Evolutionary conservation across 2,329 filamentous ascomycete genomes (phyloP).

Genomic region (Aspergillus persii): DNA sequence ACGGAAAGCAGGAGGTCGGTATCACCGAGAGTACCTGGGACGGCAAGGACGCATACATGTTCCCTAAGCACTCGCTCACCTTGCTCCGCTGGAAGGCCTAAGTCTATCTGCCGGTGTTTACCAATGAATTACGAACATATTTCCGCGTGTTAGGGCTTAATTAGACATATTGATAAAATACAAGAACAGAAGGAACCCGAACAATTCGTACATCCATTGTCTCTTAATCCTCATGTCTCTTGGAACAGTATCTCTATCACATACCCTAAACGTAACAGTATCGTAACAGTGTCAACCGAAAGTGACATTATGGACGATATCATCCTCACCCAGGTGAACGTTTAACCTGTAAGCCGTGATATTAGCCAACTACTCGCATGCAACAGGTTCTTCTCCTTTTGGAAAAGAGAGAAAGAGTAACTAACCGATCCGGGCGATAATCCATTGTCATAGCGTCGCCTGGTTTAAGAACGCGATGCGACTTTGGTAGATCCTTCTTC

Average conservation of each 20-base stretch:
- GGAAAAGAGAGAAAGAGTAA: background rate
- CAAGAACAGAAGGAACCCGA: background rate
- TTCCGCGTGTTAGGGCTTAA: background rate
- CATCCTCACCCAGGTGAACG: slow-evolving; percentile 44
- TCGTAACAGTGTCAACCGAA: slow-evolving; percentile 25
- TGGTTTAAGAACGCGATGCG: slow-evolving; percentile 44
- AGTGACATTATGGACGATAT: slow-evolving; percentile 44
- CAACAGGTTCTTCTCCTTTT: background rate
- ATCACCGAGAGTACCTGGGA: slow-evolving; percentile 63
- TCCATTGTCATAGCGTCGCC: slow-evolving; percentile 42
- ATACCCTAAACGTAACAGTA: background rate
- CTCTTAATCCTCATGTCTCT: background rate
- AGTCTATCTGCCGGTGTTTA: background rate
- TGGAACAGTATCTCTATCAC: slow-evolving; percentile 15
- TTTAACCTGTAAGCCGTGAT: slow-evolving; percentile 36
- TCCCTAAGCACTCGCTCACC: slow-evolving; percentile 69
- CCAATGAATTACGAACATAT: background rate
- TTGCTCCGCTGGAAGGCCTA: slow-evolving; percentile 57
- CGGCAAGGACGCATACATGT: slow-evolving; percentile 60
- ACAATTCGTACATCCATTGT: background rate
- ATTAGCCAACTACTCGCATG: background rate
- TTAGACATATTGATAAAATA: slow-evolving; percentile 1
- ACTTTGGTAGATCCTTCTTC: slow-evolving; percentile 45
- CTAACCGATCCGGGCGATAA: slow-evolving; percentile 42
- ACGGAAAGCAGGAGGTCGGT: slow-evolving; percentile 60